Evolutionary conservation across 78 protist species (phyloP).

Genomic region (Dictyostelium discoideum): dicty_2.7 NC_007089.4:2975001-2975500

Average conservation of each 20-base stretch:
- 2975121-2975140: not conserved
- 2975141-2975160: conserved; percentile 1
- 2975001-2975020: not conserved
- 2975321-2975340: not conserved
- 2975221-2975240: not conserved
- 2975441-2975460: not conserved
- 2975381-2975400: not conserved
- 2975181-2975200: not conserved
- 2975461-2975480: not conserved
- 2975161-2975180: not conserved
- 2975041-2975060: not conserved
- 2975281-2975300: not conserved
- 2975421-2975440: not conserved
- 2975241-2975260: conserved; percentile 6
- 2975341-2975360: not conserved
- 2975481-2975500: not conserved
- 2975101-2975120: not conserved
- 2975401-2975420: not conserved
- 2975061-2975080: not conserved
- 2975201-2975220: not conserved
- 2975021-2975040: not conserved
- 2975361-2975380: not conserved
- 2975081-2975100: not conserved
- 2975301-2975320: not conserved
- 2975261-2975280: not conserved